phyloP scores from a whole-genome alignment of 2,329 filamentous ascomycete genomes.

The Penicillium sp. region DNA sequence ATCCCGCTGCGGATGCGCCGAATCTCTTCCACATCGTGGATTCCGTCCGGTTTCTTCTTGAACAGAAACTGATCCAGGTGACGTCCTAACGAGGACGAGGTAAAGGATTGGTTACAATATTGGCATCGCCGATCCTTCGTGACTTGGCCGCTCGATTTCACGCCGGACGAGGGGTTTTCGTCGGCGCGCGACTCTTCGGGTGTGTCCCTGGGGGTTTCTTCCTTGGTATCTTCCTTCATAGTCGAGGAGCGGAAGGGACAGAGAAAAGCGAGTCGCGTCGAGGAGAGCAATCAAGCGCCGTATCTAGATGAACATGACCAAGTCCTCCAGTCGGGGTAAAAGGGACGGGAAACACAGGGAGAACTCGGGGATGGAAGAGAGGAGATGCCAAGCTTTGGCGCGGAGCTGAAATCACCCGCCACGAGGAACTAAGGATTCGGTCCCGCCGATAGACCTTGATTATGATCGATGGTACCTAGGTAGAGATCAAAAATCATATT shows the following conservation, averaged over 20 bases:
- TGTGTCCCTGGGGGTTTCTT: conserved; percentile 25
- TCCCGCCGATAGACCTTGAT: too few species aligned
- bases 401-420: conserved; percentile 2
- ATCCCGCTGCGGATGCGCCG: conserved; percentile 75
- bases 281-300: neutral
- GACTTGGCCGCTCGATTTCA: conserved; percentile 40
- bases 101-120: conserved; percentile 84
- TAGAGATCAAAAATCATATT: too few species aligned
- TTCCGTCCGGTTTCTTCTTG: conserved; percentile 85
- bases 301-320: conserved; percentile 6
- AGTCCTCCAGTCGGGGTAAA: conserved; percentile 1
- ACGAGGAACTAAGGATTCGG: too few species aligned
- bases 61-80: conserved; percentile 94
- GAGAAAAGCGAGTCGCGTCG: neutral
- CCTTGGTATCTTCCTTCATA: conserved; percentile 13
- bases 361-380: conserved; percentile 2
- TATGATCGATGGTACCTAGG: too few species aligned
- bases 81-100: conserved; percentile 84
- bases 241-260: conserved; percentile 1
- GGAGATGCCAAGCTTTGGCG: conserved; percentile 12
- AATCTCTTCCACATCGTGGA: conserved; percentile 88
- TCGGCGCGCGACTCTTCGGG: conserved; percentile 39
- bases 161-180: conserved; percentile 25
- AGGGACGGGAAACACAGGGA: neutral
- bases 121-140: conserved; percentile 82